Percentiles rank a stretch among this genome's conserved stretches.
These are phyloP conservation scores for Boletus vinaceobasis DNA, from an alignment of 768 basidiomycete species.

Conservation along the genomic window DNA sequence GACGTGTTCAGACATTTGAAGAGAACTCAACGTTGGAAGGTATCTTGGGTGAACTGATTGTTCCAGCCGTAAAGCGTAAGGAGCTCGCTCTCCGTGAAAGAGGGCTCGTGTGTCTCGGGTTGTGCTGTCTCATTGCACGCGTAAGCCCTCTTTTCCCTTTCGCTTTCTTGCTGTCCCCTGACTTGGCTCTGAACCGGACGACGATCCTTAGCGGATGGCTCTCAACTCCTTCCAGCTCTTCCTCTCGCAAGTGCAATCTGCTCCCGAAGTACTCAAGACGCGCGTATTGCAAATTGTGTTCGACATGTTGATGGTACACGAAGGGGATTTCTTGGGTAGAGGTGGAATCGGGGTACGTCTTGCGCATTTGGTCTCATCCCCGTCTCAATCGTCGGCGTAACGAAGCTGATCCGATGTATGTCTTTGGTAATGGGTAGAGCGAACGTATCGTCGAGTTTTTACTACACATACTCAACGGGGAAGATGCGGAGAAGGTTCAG, in stretches of 20 bases:
- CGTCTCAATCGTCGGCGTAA: neutral
- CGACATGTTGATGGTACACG: conserved; percentile 84
- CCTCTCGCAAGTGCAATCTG: conserved; percentile 63
- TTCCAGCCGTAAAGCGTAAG: conserved; percentile 87
- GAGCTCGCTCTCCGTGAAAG: conserved; percentile 65
- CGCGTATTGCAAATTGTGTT: conserved; percentile 78
- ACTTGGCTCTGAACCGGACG: neutral
- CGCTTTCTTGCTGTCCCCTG: too few species aligned
- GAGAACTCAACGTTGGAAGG: conserved; percentile 73
- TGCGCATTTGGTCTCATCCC: neutral
- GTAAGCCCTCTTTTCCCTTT: conserved; percentile 1
- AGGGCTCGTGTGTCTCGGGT: conserved; percentile 64
- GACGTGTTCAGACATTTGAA: conserved; percentile 43
- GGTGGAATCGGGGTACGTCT: conserved; percentile 33
- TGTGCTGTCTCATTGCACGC: conserved; percentile 74
- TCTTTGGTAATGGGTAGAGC: conserved; percentile 28
- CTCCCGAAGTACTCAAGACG: conserved; percentile 62
- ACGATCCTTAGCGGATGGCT: conserved; percentile 26
- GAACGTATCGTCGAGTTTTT: conserved; percentile 68
- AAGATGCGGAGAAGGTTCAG: conserved; percentile 62
- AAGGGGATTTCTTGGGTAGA: conserved; percentile 56
- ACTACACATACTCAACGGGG: conserved; percentile 45
- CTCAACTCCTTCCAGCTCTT: conserved; percentile 74
- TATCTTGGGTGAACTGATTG: conserved; percentile 73
- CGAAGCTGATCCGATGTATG: neutral